Evolutionary conservation across 2,329 filamentous ascomycete genomes (phyloP).

Genomic region (Colletotrichum viniferum): DNA sequence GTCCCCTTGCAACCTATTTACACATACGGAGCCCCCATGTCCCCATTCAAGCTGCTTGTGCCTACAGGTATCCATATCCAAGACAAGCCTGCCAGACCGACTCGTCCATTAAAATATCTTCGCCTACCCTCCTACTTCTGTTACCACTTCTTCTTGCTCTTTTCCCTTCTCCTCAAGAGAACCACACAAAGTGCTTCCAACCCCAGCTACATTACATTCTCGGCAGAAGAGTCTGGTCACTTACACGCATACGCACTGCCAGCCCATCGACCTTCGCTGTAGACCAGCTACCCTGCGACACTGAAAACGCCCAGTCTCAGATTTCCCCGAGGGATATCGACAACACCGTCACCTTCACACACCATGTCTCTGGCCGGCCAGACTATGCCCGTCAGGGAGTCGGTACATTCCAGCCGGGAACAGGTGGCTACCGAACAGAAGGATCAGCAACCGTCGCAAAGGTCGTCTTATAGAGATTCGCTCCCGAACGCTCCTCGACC

Average conservation of each 20-base stretch:
- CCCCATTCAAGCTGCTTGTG: background rate
- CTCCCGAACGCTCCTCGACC: slow-evolving; percentile 20
- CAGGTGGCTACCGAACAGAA: slow-evolving; percentile 2
- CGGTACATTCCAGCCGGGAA: slow-evolving; percentile 9
- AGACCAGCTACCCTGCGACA: slow-evolving; percentile 8
- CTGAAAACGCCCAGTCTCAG: slow-evolving; percentile 18
- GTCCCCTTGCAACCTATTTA: slow-evolving; percentile 9
- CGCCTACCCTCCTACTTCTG: slow-evolving; percentile 2
- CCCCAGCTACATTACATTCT: background rate
- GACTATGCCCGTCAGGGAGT: slow-evolving; percentile 21
- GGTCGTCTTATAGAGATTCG: slow-evolving; percentile 22
- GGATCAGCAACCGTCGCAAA: slow-evolving; percentile 7
- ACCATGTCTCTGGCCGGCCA: slow-evolving; percentile 24
- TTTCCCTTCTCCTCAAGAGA: background rate
- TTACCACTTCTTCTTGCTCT: background rate
- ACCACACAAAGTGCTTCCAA: background rate
- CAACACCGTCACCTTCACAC: slow-evolving; percentile 3
- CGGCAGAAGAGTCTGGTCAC: slow-evolving; percentile 7
- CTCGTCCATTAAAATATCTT: slow-evolving; percentile 19
- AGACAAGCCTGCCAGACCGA: slow-evolving; percentile 8
- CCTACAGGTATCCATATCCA: slow-evolving; percentile 8
- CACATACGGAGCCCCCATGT: slow-evolving; percentile 15
- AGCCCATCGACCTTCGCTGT: slow-evolving; percentile 2
- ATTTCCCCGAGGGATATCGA: slow-evolving; percentile 15
- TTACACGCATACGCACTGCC: background rate